Evolutionary conservation across 352 stramenopile species (phyloP).

Genomic region (Phytophthora pinifolia): DNA sequence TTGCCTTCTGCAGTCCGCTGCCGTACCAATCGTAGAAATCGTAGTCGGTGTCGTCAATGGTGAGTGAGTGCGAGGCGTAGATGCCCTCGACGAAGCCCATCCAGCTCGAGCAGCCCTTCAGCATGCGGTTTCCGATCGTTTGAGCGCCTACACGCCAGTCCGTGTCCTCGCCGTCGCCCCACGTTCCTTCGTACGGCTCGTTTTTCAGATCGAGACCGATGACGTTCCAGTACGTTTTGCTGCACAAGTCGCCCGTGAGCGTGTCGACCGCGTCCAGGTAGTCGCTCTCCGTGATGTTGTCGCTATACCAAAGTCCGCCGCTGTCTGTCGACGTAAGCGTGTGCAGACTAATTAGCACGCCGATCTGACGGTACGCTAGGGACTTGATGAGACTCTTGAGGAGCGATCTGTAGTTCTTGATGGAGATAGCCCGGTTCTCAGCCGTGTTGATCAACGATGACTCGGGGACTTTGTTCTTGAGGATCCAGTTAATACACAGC

Average conservation of each 20-base stretch:
- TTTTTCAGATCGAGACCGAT: constrained; percentile 77
- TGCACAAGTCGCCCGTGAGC: constrained; percentile 48
- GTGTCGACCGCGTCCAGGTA: constrained; percentile 48
- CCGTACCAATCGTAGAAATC: constrained; percentile 66
- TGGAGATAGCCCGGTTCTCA: constrained; percentile 56
- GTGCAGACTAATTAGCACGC: constrained; percentile 51
- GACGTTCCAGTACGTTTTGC: constrained; percentile 71
- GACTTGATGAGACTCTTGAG: constrained; percentile 49
- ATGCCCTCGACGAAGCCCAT: constrained; percentile 66
- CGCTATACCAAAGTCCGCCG: constrained; percentile 46
- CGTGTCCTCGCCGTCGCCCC: constrained; percentile 39
- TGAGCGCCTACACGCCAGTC: constrained; percentile 47
- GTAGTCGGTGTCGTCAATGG: constrained; percentile 38
- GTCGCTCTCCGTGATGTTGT: constrained; percentile 33
- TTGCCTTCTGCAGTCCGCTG: constrained; percentile 40
- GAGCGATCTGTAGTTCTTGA: constrained; percentile 48
- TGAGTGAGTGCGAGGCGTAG: constrained; percentile 38
- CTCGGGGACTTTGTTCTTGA: constrained; percentile 54
- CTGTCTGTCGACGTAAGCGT: constrained; percentile 32
- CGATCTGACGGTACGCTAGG: constrained; percentile 27
- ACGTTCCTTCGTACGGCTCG: constrained; percentile 49
- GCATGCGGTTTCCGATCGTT: constrained; percentile 54
- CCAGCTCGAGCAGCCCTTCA: constrained; percentile 57
- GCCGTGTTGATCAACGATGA: constrained; percentile 42
- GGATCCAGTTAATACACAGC: constrained; percentile 50